Conservation (phyloP, 768 basidiomycete species). For the Obba rivulosa region DNA sequence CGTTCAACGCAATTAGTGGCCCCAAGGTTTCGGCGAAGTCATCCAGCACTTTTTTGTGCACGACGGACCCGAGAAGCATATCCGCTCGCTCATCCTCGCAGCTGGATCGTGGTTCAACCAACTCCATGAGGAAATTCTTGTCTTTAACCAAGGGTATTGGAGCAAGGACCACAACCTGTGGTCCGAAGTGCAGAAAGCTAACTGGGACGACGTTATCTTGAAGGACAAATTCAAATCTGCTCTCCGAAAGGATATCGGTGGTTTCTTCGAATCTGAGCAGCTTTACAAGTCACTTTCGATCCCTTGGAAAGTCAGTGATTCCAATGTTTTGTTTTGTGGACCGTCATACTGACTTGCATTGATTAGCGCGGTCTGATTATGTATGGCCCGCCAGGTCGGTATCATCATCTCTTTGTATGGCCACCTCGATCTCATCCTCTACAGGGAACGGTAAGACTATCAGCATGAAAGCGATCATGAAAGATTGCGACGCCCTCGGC, state of each 20-base stretch:
- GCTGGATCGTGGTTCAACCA: slow-evolving; percentile 47
- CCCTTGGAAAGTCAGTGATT: slow-evolving; percentile 66
- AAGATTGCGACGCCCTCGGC: slow-evolving; percentile 54
- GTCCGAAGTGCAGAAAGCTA: slow-evolving; percentile 41
- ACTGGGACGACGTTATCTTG: slow-evolving; percentile 74
- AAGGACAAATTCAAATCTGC: slow-evolving; percentile 62
- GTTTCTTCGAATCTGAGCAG: slow-evolving; percentile 73
- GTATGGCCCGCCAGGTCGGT: slow-evolving; percentile 69
- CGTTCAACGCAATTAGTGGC: slow-evolving; percentile 22
- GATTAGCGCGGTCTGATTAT: slow-evolving; percentile 74
- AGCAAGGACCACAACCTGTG: slow-evolving; percentile 56
- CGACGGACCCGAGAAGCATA: slow-evolving; percentile 49
- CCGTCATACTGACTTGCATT: neutral
- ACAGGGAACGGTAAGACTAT: slow-evolving; percentile 82
- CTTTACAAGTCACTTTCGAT: slow-evolving; percentile 71
- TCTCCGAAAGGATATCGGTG: slow-evolving; percentile 69
- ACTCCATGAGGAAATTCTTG: slow-evolving; percentile 68
- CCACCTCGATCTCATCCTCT: neutral
- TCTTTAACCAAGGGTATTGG: slow-evolving; percentile 73
- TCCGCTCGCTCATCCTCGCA: slow-evolving; percentile 46
- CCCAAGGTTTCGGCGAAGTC: slow-evolving; percentile 12
- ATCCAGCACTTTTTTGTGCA: slow-evolving; percentile 51
- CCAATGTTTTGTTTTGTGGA: neutral
- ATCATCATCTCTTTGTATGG: neutral
- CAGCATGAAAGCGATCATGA: slow-evolving; percentile 79